These are phyloP conservation scores for Leccinum sublutescens DNA, from an alignment of 768 basidiomycete genomes.

Conservation along the genomic window DNA sequence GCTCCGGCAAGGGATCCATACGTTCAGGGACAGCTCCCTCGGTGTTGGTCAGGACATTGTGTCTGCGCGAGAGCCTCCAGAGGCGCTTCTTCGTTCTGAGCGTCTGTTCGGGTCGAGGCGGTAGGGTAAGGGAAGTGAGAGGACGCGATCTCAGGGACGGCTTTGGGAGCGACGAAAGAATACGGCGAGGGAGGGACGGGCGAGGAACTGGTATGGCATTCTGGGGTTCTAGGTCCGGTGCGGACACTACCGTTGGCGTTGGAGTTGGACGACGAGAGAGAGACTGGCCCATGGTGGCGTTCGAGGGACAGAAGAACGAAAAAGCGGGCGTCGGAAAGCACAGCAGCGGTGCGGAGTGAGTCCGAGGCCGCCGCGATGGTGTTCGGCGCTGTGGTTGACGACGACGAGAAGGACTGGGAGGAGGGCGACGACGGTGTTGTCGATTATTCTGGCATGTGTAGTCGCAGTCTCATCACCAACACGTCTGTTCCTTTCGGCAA, in stretches of 20 bases:
- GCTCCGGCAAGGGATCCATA: conserved; percentile 17
- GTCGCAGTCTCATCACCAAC: conserved; percentile 25
- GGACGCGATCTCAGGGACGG: conserved; percentile 20
- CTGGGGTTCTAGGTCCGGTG: conserved; percentile 6
- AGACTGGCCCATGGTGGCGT: conserved; percentile 31
- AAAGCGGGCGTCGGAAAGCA: neutral
- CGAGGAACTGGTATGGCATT: conserved; percentile 1
- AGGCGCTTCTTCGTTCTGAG: conserved; percentile 29
- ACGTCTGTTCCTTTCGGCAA: conserved; percentile 21
- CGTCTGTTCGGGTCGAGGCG: conserved; percentile 25
- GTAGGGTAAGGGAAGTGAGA: conserved; percentile 17
- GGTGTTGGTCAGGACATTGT: conserved; percentile 9
- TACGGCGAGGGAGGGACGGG: conserved; percentile 34
- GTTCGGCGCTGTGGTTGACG: conserved; percentile 16
- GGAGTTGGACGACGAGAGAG: conserved; percentile 25
- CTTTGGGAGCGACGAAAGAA: conserved; percentile 34
- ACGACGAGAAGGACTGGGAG: conserved; percentile 3
- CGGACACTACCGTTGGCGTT: conserved; percentile 8
- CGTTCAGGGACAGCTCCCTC: conserved; percentile 16
- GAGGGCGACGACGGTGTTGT: conserved; percentile 8
- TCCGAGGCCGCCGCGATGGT: conserved; percentile 6
- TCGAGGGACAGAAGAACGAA: conserved; percentile 1
- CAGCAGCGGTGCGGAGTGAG: neutral
- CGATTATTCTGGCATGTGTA: conserved; percentile 25
- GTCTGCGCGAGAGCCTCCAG: conserved; percentile 26